Base-by-base conservation (phyloP, 768 basidiomycete species). In the Tulasnella calospora region DNA sequence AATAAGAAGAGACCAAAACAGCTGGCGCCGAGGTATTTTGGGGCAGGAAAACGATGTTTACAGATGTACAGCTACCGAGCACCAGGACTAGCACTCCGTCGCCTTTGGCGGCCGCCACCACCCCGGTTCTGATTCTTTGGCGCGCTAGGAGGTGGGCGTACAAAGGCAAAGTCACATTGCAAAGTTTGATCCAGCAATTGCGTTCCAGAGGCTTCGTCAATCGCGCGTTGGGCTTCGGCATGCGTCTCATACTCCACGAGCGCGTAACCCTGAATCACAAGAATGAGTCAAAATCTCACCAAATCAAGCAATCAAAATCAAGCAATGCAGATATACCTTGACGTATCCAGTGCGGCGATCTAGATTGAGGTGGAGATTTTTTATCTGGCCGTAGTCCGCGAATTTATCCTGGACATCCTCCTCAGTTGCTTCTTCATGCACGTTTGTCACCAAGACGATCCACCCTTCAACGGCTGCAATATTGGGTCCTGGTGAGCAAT, bases 321-420 rank as follows among this genome's bases (percentile, higher is more conserved):
- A 67, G 38, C 17, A 35, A 44, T 36, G 30, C 19, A 33, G 67
- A 82, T 85, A 78, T 80, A 95, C 97, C 91, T 99, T 99, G 83
- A 99, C 97, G 85, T 98, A 99, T 83, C 98, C 98, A 6, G 98
- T 99, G 81, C 97, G 89, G 75, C 98, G 90, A 86, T 99, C 98
- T 77, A 99, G 88, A 84, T 98, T 98, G 82, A 99, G 89, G 84
- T 98, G 96, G 72, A 98, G 86, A 85, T 99, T 99, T 88, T 98
- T 97, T 80, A 99, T 96, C 84, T 98, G 95, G 76, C 98, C 98
- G 82, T 90, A 99, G 81, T 99, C 98, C 47, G 91, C 92, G 84
- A 99, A 99, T 83, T 96, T 94, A 87, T 99, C 98, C 67, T 90
- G 92, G 19, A 99, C 88, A 81, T 99, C 98, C 83, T 99, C 98